Conservation (phyloP, 2,329 filamentous ascomycete genomes). For the Xylaria sp. region DNA sequence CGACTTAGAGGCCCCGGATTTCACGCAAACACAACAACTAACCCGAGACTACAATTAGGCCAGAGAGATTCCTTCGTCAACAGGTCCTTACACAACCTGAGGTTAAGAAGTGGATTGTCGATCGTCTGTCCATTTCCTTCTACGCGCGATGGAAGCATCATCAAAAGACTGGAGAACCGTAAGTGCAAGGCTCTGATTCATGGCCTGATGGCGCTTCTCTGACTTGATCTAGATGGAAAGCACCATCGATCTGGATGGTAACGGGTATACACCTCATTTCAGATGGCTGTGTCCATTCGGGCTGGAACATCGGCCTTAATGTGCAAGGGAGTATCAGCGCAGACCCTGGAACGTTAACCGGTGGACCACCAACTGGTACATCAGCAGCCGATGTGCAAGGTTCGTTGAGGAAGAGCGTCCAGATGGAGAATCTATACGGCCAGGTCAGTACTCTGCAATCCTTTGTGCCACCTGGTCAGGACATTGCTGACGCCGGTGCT, state of each 20-base stretch:
- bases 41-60: neutral
- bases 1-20: neutral
- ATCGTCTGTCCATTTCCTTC: conserved; percentile 20
- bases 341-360: conserved; percentile 9
- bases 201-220: neutral
- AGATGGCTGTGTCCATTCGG: conserved; percentile 18
- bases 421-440: conserved; percentile 20
- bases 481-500: too few relatives aligned
- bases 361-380: conserved; percentile 12
- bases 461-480: too few relatives aligned
- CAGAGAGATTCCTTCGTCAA: conserved; percentile 18
- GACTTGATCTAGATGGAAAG: conserved; percentile 15
- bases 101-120: conserved; percentile 23
- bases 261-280: conserved; percentile 22
- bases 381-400: conserved; percentile 1
- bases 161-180: conserved; percentile 17
- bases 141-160: conserved; percentile 19
- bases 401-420: neutral
- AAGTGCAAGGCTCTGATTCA: neutral
- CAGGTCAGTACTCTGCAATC: too few relatives aligned
- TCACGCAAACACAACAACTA: neutral
- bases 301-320: conserved; percentile 8
- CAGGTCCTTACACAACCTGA: conserved; percentile 23
- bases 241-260: conserved; percentile 17
- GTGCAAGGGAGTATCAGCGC: conserved; percentile 7